Conservation (phyloP, 805 yeast species). For the Kodamaea sagamina region DNA sequence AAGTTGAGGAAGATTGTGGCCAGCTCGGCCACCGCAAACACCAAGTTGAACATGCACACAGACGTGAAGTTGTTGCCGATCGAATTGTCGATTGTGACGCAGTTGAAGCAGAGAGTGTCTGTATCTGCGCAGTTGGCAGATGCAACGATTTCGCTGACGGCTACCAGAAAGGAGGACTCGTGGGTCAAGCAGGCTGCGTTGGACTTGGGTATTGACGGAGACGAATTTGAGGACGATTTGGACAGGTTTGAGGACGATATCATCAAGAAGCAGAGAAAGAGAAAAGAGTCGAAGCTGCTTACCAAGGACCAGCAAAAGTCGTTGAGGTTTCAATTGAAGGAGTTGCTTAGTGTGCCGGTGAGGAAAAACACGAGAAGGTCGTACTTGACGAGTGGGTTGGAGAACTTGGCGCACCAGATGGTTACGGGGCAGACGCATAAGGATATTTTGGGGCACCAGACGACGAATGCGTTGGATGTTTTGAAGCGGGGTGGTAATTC, state of each 20-base stretch:
- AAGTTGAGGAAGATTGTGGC: constrained; percentile 66
- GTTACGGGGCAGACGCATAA: constrained; percentile 60
- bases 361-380: constrained; percentile 67
- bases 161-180: constrained; percentile 64
- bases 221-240: constrained; percentile 42
- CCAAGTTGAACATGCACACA: constrained; percentile 37
- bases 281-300: constrained; percentile 42
- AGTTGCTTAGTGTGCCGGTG: constrained; percentile 52
- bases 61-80: constrained; percentile 72
- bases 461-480: constrained; percentile 66
- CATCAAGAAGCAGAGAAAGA: constrained; percentile 62
- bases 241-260: constrained; percentile 65
- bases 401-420: constrained; percentile 76
- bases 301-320: constrained; percentile 49
- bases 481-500: constrained; percentile 29
- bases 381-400: constrained; percentile 77
- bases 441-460: constrained; percentile 68
- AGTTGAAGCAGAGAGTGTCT: constrained; percentile 65
- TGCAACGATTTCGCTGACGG: constrained; percentile 58
- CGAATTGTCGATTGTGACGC: constrained; percentile 71
- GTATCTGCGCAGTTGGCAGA: constrained; percentile 79
- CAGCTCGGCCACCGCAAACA: constrained; percentile 20
- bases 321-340: constrained; percentile 53
- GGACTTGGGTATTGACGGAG: constrained; percentile 80
- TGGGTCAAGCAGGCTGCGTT: constrained; percentile 93